Percentiles rank a stretch among this genome's conserved stretches.
These are phyloP conservation scores for Aquanectria penicillioides DNA, from an alignment of 2,329 filamentous ascomycete genomes.

Conservation along the genomic window DNA sequence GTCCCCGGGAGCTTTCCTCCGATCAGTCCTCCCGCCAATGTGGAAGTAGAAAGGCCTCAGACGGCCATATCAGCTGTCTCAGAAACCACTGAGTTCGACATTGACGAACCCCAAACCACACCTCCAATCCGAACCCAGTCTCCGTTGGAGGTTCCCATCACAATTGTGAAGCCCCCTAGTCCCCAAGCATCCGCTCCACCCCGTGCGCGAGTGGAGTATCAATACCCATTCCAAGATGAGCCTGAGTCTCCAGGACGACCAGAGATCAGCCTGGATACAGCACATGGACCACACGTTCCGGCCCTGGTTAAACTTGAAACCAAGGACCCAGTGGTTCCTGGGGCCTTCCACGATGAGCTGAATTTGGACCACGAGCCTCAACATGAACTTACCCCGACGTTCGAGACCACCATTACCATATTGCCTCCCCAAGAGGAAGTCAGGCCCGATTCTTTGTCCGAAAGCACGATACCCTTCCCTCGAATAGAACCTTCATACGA, in stretches of 20 bases:
- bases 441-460: slow-evolving; percentile 14
- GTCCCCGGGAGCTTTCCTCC: slow-evolving; percentile 71
- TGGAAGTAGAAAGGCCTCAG: slow-evolving; percentile 59
- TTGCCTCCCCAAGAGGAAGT: slow-evolving; percentile 52
- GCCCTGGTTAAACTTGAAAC: slow-evolving; percentile 3
- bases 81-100: slow-evolving; percentile 76
- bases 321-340: slow-evolving; percentile 37
- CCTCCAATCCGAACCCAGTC: slow-evolving; percentile 51
- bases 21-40: slow-evolving; percentile 48
- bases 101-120: slow-evolving; percentile 75
- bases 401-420: slow-evolving; percentile 61
- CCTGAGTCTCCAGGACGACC: slow-evolving; percentile 37
- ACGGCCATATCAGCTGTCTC: slow-evolving; percentile 70
- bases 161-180: slow-evolving; percentile 42
- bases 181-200: slow-evolving; percentile 39
- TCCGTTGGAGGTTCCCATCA: slow-evolving; percentile 38
- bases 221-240: slow-evolving; percentile 62
- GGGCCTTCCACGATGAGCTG: slow-evolving; percentile 49
- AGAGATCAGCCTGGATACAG: slow-evolving; percentile 7
- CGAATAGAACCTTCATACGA: slow-evolving; percentile 49
- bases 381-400: slow-evolving; percentile 27
- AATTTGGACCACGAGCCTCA: slow-evolving; percentile 42
- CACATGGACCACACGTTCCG: slow-evolving; percentile 37
- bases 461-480: slow-evolving; percentile 46
- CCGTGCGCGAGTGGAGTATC: slow-evolving; percentile 55